Base-by-base conservation (phyloP, 2,329 filamentous ascomycete species). In the Fusarium penzigii region DNA sequence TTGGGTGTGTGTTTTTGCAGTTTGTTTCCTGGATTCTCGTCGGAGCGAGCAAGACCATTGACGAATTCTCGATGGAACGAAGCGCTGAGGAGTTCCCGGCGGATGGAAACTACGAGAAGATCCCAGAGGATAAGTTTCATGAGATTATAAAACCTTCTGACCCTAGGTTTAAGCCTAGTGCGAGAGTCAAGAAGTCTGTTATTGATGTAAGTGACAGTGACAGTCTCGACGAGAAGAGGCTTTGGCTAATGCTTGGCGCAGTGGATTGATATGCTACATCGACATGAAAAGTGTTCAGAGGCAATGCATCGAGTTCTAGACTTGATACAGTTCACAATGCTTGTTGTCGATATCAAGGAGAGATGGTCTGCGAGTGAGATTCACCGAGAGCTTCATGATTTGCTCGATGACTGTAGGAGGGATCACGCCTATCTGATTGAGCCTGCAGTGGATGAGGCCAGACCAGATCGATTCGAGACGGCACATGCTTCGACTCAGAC, bases 21-120 rank as follows among this genome's bases (percentile, higher is more conserved):
- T 51, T 51, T 12, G 12, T 38, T 8, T 51, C 52, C 13, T 54
- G 52, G 52, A 41, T 48, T 38, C 34, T 54, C 3, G 29, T 51
- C 5, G 48, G 38, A 13, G 39, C 47, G 6, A 34, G 45, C 5
- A 25, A 29, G 5, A 39, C 34, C 4, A 29, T 49, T 12, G 16
- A 44, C 7, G 17, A 20, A 2, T 52, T 52, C 8, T 38, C 29
- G 6, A 6, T 29, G 5, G 2, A 29, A 2, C 38, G 48, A 1
- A 16, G 20, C 7, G 20, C 20, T 17, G 20, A n/a, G 25, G 2
- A 45, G 20, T 11, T 34, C n/a, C 20, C 20, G 20, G 20, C 20
- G 20, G 20, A 25, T 25, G 20, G 12, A 5, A 14, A 16, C 4
- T 29, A 3, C 2, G 38, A 38, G 9, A 3, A 32, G n/a, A 36